Base-by-base conservation (phyloP, 441 rosid genomes). In the Pelargonium citronellum region DNA sequence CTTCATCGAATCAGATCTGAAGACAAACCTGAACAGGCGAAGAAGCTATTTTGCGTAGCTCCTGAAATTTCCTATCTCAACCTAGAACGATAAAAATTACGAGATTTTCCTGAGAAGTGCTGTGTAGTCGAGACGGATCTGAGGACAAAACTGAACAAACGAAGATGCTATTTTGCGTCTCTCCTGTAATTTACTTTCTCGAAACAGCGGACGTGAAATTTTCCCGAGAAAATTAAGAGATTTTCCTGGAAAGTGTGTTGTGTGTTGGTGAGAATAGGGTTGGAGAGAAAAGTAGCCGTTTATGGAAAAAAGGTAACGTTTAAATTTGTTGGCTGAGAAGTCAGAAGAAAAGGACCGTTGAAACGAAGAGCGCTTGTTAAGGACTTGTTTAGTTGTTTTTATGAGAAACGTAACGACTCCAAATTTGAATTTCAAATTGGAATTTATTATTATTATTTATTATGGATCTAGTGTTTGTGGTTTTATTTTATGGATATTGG, bases 81-180 rank as follows among this genome's bases (percentile, higher is more conserved):
- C 7, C 39, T 5, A 34, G 34, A 3, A 30, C 34, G 34, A 30
- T 22, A 3, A 30, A 30, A 3, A 30, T 30, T 30, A 30, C 34
- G 34, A 30, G 39, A 34, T 34, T 34, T 34, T 5, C 30, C 30
- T 27, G 1, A 2, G 30, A 27, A 27, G 30, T 2, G 30, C 0
- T 27, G 30, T 2, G 30, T 8, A 6, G 17, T 10, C 66, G 60
- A 62, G 60, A 22, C 22, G 75, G 77, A 71, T 64, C 55, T 20
- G 71, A 9, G 44, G 60, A 69, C 75, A 39, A 74, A 76, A 77
- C 80, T 44, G 69, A 22, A 39, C 39, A 63, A 43, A 4, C 15
- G 41, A 15, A 16, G 53, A 27, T 3, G 43, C 8, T 34, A 0
- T 17, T 30, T 30, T 4, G 66, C n/a, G 30, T 30, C 5, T 13